phyloP scores from a whole-genome alignment of 495 filamentous ascomycete genomes.

The Daldinia concentrica region DNA sequence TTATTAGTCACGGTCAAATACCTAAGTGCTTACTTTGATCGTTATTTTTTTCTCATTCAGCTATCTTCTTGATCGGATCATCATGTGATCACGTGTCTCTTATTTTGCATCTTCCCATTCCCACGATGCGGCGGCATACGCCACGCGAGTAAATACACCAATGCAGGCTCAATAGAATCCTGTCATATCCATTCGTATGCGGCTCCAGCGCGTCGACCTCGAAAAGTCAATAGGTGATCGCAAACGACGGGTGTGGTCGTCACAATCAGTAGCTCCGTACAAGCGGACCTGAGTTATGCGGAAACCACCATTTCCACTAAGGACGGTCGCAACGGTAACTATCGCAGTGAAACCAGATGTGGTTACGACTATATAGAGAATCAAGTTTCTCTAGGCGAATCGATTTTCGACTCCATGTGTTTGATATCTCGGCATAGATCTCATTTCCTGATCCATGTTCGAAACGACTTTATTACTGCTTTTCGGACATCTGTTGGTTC shows the following conservation, averaged over 20 bases:
- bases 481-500: conserved; percentile 21
- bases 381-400: not conserved
- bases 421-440: not conserved
- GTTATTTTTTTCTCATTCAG: conserved; percentile 24
- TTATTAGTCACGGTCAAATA: not conserved
- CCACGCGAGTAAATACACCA: conserved; percentile 12
- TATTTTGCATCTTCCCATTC: conserved; percentile 13
- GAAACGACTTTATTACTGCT: not conserved
- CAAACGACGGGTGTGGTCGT: not conserved
- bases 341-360: not conserved
- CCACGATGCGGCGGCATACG: conserved; percentile 3
- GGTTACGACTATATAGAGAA: conserved; percentile 6
- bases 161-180: not conserved
- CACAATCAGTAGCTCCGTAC: not conserved
- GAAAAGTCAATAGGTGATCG: conserved; percentile 2
- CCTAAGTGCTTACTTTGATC: not conserved
- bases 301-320: no score
- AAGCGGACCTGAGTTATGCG: not conserved
- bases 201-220: conserved; percentile 1
- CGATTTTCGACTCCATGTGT: not conserved
- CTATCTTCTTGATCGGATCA: conserved; percentile 30
- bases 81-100: conserved; percentile 29
- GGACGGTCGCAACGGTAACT: not conserved
- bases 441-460: not conserved
- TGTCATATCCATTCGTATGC: conserved; percentile 10